Conservation (phyloP, 1,139 yeast species). For the Geotrichum candidum region DNA sequence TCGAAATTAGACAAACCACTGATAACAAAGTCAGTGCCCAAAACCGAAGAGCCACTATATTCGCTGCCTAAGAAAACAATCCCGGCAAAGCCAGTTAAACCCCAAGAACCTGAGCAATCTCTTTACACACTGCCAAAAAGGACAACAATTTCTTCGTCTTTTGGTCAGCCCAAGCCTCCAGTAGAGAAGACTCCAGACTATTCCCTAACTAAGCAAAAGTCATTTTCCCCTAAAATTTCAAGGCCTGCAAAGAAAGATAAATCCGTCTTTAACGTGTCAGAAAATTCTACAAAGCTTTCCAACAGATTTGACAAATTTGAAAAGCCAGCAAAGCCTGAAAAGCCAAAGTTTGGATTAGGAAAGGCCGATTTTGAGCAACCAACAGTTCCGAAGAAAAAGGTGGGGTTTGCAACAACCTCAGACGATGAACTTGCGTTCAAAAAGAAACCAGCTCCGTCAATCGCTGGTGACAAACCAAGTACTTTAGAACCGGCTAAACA, state of each 20-base stretch:
- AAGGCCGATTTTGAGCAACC: neutral
- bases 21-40: neutral
- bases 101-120: neutral
- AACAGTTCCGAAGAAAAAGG: neutral
- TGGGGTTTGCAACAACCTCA: neutral
- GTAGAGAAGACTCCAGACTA: constrained; percentile 2
- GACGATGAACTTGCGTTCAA: neutral
- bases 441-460: constrained; percentile 17
- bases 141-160: neutral
- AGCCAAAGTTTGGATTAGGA: neutral
- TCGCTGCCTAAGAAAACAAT: constrained; percentile 2
- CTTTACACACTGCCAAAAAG: constrained; percentile 10
- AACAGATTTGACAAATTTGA: neutral
- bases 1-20: neutral
- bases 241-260: neutral
- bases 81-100: neutral
- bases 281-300: neutral
- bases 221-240: neutral
- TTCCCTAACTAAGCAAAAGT: constrained; percentile 5
- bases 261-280: neutral
- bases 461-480: constrained; percentile 19
- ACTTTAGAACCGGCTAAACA: constrained; percentile 11
- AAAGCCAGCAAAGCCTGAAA: constrained; percentile 1
- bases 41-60: neutral
- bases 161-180: neutral